Evolutionary conservation across 495 filamentous ascomycete species (phyloP), one percentile per base, ranked within the genome.

Genomic region (Lepraria neglecta): DNA sequence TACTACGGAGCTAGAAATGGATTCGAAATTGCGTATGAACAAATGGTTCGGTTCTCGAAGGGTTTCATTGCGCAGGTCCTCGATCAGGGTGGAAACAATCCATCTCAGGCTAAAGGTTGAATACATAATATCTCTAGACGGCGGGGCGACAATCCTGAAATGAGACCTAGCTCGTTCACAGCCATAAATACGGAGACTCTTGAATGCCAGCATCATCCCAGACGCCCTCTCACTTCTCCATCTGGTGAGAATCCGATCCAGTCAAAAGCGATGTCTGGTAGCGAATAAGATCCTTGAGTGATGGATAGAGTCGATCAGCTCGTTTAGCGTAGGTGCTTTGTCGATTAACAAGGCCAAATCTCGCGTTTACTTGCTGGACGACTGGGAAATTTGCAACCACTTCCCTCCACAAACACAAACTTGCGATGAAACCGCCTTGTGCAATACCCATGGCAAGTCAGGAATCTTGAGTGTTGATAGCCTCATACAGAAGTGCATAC

Each of bases 1-100:
- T 98, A 98, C 69, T 97, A 97, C 75, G 90, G 89, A 10, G 91
- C 82, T 6, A 78, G 76, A 4, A 80, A 90, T 61, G 91, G 90
- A 6, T 98, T 98, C 68, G 86, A 90, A 63, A 82, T 82, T 67
- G 90, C 91, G 33, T 96, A 88, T 71, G 83, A 92, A 71, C 94
- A 97, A 75, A 84, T 86, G 54, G 74, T 80, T 42, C 77, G 87
- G 58, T 96, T 96, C 70, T 89, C 90, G 31, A 82, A 80, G 68
- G 87, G 86, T 57, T 91, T 96, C 67, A 63, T 95, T 54, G 74
- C 78, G 51, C 70, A 80, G 27, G 62, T 70, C 24, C 48, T 68
- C 24, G 43, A 56, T 52, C 33, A 44, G 38, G 12, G 11, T 9
- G 30, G 33, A 10, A 11, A 4, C 14, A 10, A 12, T 17, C n/a